phyloP scores from a whole-genome alignment of 176 grass and related monocot genomes.

The Melocanna baccifera region DNA sequence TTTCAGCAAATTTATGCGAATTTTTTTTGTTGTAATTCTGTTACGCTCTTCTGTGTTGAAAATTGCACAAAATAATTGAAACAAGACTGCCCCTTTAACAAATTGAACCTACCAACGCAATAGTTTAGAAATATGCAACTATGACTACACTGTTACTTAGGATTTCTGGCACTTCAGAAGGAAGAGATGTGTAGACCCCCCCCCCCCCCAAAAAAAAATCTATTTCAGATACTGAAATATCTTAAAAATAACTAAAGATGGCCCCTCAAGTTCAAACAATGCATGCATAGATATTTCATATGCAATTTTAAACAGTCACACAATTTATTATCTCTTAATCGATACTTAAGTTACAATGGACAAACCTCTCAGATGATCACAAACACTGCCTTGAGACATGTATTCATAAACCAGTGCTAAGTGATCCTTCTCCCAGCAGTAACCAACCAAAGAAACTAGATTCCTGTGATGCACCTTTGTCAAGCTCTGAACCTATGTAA shows the following conservation, averaged over 20 bases:
- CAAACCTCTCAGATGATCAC: slow-evolving; percentile 26
- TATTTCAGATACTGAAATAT: neutral
- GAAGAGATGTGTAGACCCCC: neutral
- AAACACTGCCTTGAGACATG: slow-evolving; percentile 16
- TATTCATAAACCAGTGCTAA: slow-evolving; percentile 38
- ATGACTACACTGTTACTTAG: too few species aligned
- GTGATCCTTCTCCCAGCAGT: slow-evolving; percentile 23
- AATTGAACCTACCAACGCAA: too few species aligned
- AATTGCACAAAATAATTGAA: neutral
- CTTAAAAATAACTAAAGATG: neutral
- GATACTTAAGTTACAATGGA: neutral
- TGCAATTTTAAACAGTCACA: neutral
- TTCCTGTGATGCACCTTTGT: slow-evolving; percentile 31
- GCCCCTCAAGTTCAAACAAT: neutral
- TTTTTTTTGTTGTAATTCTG: neutral
- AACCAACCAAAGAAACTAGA: slow-evolving; percentile 32
- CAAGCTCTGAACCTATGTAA: slow-evolving; percentile 19
- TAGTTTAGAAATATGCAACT: too few species aligned
- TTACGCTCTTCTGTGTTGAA: neutral
- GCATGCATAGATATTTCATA: neutral
- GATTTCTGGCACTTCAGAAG: too few species aligned
- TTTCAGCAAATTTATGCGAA: neutral
- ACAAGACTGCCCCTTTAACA: neutral
- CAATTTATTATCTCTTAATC: neutral
- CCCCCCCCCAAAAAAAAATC: too few species aligned